These are phyloP conservation scores for Perilla frutescens DNA, from an alignment of 257 asterid species.

Conservation along the genomic window DNA sequence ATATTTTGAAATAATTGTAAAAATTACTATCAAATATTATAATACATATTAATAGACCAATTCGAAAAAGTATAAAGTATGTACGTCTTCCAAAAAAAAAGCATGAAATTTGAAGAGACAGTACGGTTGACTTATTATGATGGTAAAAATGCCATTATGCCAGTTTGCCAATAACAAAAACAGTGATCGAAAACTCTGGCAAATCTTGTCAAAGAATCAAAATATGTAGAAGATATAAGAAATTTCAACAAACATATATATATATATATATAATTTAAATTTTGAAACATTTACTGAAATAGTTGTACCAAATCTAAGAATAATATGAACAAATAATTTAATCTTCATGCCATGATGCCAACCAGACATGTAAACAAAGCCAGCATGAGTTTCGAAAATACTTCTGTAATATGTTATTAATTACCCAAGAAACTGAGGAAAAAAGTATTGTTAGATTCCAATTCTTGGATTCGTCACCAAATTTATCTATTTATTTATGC, in stretches of 20 bases:
- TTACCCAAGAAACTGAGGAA: constrained; percentile 36
- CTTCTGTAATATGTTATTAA: background rate
- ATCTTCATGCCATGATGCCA: constrained; percentile 38
- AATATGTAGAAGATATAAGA: background rate
- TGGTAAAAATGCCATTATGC: constrained; percentile 11
- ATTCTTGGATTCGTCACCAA: constrained; percentile 36
- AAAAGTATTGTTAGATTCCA: constrained; percentile 22
- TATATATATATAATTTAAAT: background rate
- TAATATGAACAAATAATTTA: constrained; percentile 27
- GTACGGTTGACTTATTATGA: constrained; percentile 43
- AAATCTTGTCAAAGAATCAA: constrained; percentile 40
- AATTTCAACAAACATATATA: background rate
- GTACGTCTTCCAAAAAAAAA: constrained; percentile 1
- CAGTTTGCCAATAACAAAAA: constrained; percentile 37
- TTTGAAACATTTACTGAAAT: constrained; percentile 28
- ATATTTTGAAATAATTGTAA: too few relatives aligned
- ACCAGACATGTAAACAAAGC: constrained; percentile 51
- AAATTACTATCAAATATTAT: background rate
- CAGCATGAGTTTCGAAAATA: constrained; percentile 39
- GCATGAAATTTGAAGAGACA: constrained; percentile 26
- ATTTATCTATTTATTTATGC: background rate
- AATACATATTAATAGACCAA: background rate
- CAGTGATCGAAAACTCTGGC: constrained; percentile 35
- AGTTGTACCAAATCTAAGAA: constrained; percentile 46
- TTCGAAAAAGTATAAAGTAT: background rate